phyloP scores from a whole-genome alignment of 345 rosid genomes.

The Salix brachista region DNA sequence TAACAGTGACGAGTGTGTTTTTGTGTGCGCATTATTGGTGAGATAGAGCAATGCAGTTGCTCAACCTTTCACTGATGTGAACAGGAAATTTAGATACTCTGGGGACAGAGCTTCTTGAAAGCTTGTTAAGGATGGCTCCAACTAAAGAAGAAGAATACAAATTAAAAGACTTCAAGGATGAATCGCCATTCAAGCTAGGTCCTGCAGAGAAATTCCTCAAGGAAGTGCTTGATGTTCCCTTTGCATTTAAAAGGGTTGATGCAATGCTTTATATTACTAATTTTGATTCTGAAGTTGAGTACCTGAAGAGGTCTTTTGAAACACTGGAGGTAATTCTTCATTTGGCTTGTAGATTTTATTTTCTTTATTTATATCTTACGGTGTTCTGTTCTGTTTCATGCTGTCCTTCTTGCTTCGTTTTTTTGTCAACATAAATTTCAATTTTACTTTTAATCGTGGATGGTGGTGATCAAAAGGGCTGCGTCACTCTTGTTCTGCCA shows the following conservation, averaged over 20 bases:
- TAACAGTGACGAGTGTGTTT: not conserved
- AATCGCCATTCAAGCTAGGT: constrained; percentile 70
- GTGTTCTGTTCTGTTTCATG: not conserved
- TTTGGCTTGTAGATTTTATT: not conserved
- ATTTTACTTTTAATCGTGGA: not conserved
- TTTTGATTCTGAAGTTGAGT: constrained; percentile 84
- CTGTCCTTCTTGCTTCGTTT: not conserved
- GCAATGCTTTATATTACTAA: constrained; percentile 86
- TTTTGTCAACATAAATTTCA: not conserved
- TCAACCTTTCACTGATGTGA: not conserved
- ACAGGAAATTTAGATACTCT: constrained; percentile 80
- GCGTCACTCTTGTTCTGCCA: not conserved
- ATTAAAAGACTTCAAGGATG: constrained; percentile 72
- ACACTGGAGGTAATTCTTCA: constrained; percentile 56
- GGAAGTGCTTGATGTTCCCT: constrained; percentile 74
- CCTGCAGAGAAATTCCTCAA: constrained; percentile 93
- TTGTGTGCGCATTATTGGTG: not conserved
- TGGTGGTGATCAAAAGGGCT: not conserved
- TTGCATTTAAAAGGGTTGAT: constrained; percentile 81
- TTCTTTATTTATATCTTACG: not conserved
- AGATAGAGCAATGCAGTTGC: not conserved
- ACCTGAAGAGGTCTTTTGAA: constrained; percentile 71
- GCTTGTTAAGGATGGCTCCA: constrained; percentile 92
- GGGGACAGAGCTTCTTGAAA: constrained; percentile 90
- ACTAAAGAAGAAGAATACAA: constrained; percentile 81